phyloP scores from a whole-genome alignment of 306 rosid genomes.

The Malus sylvestris region DNA sequence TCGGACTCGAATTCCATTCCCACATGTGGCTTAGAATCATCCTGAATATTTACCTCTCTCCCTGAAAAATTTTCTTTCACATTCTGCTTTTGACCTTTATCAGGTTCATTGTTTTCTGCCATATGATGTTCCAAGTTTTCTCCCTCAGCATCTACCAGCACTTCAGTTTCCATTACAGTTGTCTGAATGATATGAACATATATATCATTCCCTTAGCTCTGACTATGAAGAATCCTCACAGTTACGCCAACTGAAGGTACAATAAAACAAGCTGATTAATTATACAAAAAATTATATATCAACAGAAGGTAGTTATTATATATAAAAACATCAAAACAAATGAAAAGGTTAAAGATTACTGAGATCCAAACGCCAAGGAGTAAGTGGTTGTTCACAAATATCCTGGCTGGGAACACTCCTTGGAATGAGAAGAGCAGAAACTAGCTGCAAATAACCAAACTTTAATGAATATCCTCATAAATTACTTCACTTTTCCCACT shows the following conservation, averaged over 20 bases:
- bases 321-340: background rate
- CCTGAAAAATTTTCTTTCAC: slow-evolving; percentile 23
- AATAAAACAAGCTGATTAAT: background rate
- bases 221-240: slow-evolving; percentile 24
- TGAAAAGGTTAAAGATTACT: background rate
- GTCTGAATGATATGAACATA: background rate
- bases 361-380: background rate
- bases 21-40: slow-evolving; percentile 43
- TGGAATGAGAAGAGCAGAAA: background rate
- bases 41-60: slow-evolving; percentile 30
- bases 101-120: slow-evolving; percentile 25
- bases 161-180: slow-evolving; percentile 39
- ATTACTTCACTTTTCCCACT: background rate
- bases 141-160: slow-evolving; percentile 32
- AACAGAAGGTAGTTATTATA: background rate
- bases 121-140: slow-evolving; percentile 27
- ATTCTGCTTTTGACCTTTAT: slow-evolving; percentile 19
- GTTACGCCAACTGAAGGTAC: slow-evolving; percentile 11
- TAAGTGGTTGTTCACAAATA: background rate
- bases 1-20: slow-evolving; percentile 67
- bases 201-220: slow-evolving; percentile 16
- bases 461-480: background rate
- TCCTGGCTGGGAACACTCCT: background rate
- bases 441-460: background rate
- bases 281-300: background rate